Base-by-base conservation (phyloP, 768 basidiomycete genomes). In the Suillus subluteus region DNA sequence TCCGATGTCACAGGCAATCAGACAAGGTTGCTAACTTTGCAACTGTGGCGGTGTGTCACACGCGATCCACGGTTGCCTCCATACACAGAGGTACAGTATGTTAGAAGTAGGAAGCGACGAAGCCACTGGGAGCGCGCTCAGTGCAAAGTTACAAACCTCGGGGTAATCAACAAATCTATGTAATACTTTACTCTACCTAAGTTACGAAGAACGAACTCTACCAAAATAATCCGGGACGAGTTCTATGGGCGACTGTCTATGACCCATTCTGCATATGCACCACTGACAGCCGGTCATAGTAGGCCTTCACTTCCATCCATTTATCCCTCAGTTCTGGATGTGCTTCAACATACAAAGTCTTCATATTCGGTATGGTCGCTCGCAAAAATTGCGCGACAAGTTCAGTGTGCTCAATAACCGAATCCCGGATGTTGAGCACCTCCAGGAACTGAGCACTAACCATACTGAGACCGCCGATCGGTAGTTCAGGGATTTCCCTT, bases 401-500 rank as follows among this genome's bases (percentile, higher is more conserved):
- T 50, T 70, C 70, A 4, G 74, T 73, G 26, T 77, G 44, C 8
- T 64, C 69, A 37, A 76, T 74, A 1, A 67, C 71, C 6, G 76
- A 78, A 64, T 76, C 67, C 0, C 75, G 73, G 12, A 76, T 70
- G 7, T 77, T 74, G 62, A 76, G 71, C 8, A 74, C 70, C 62
- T 69, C 67, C 16, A 78, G 66, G 3, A 32, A 65, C 32, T 70
- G 65, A n/a, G 41, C 21, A 66, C 30, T 7, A 56, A 13, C 61
- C 16, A 52, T 61, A 7, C 12, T 26, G 46, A 23, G 4, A 32
- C 16, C 54, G 15, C 62, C 58, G 1, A 8, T 32, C 7, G 50
- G 59, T n/a, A 38, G 30, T 35, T n/a, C 50, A 6, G 62, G 67
- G 2, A 71, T 26, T 3, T 52, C 21, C n/a, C 66, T 64, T n/a